Evolutionary conservation across 768 basidiomycete species (phyloP).

Genomic region (Pisolithus orientalis): DNA sequence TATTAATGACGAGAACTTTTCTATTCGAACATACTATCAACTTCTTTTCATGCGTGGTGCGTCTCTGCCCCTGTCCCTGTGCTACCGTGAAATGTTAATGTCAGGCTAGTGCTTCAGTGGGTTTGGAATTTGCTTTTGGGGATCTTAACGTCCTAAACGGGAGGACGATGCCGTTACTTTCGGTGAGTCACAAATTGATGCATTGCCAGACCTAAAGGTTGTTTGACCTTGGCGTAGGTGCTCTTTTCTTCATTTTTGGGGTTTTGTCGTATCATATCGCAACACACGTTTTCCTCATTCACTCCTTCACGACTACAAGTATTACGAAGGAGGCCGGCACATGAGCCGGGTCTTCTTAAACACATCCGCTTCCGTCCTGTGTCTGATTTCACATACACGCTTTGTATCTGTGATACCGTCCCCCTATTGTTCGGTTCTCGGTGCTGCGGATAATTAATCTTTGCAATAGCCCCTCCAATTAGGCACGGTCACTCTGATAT

Average conservation of each 20-base stretch:
- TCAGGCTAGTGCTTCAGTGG: conserved; percentile 17
- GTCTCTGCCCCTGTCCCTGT: neutral
- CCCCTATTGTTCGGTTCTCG: neutral
- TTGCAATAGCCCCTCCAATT: neutral
- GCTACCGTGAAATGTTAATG: neutral
- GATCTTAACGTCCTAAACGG: conserved; percentile 17
- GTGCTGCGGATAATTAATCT: neutral
- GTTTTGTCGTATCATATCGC: neutral
- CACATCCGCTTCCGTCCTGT: neutral
- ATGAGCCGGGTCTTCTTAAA: neutral
- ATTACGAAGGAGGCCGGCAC: neutral
- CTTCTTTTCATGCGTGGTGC: conserved; percentile 21
- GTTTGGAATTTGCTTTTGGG: conserved; percentile 14
- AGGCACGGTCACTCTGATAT: neutral
- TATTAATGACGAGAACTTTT: conserved; percentile 4
- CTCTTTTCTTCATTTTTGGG: neutral
- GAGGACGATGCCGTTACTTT: conserved; percentile 5
- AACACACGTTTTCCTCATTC: neutral
- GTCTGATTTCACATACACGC: neutral
- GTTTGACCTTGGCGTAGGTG: neutral
- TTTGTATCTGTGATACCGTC: neutral
- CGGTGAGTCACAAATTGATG: conserved; percentile 3
- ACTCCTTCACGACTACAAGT: neutral
- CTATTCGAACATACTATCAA: conserved; percentile 15
- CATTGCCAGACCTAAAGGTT: neutral